Percentiles rank a stretch among this genome's conserved stretches.
Conservation (phyloP, 345 rosid genomes). For the Pseudoturritis turrita region DNA sequence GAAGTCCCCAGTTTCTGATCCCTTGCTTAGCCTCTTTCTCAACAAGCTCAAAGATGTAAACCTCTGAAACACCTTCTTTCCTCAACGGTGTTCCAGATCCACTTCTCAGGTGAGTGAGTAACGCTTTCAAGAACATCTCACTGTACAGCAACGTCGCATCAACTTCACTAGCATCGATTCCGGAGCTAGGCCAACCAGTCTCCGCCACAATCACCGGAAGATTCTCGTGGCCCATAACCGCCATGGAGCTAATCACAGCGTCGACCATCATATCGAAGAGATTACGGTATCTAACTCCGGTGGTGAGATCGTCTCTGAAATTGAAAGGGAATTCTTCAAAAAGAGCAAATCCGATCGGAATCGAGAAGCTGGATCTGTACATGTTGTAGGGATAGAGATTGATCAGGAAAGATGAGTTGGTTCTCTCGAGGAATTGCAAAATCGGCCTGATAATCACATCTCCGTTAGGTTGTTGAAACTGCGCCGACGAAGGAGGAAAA, state of each 20-base stretch:
- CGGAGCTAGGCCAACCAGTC: slow-evolving; percentile 91
- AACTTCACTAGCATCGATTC: slow-evolving; percentile 48
- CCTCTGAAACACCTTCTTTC: slow-evolving; percentile 69
- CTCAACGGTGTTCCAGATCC: slow-evolving; percentile 79
- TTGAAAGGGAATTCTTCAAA: slow-evolving; percentile 75
- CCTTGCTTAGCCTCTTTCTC: slow-evolving; percentile 49
- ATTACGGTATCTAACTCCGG: slow-evolving; percentile 80
- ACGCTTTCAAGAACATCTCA: slow-evolving; percentile 63
- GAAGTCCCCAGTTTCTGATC: slow-evolving; percentile 63
- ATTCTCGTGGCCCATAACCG: slow-evolving; percentile 74
- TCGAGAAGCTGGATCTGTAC: slow-evolving; percentile 57
- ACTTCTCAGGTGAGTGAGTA: slow-evolving; percentile 55
- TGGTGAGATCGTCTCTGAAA: slow-evolving; percentile 66
- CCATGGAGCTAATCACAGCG: slow-evolving; percentile 65
- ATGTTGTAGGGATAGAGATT: slow-evolving; percentile 82
- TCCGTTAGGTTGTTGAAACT: slow-evolving; percentile 61
- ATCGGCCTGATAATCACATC: slow-evolving; percentile 60
- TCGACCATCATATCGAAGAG: slow-evolving; percentile 93
- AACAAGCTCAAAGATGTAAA: slow-evolving; percentile 63
- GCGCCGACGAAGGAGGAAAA: slow-evolving; percentile 77
- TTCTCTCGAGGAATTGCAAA: slow-evolving; percentile 58
- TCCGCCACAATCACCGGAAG: slow-evolving; percentile 75
- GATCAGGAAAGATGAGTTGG: slow-evolving; percentile 74
- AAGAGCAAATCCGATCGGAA: slow-evolving; percentile 79
- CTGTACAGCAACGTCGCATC: slow-evolving; percentile 63